These are phyloP conservation scores for Ulmus americana DNA, from an alignment of 331 rosid genomes.

Conservation along the genomic window DNA sequence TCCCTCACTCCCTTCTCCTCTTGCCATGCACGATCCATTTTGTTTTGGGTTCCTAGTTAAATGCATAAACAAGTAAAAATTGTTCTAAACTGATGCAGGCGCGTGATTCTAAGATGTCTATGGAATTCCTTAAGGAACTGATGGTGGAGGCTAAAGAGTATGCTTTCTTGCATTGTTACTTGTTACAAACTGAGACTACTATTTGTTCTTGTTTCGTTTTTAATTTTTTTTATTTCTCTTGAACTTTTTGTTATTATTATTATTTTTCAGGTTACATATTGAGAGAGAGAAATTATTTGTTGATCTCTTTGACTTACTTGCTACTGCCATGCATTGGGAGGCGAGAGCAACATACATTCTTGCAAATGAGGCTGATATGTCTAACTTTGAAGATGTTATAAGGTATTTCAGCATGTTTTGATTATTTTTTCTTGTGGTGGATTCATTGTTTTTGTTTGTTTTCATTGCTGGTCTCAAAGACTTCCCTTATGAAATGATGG, in stretches of 20 bases:
- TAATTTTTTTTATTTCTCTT: not conserved
- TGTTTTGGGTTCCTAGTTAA: constrained; percentile 19
- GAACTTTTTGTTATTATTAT: not conserved
- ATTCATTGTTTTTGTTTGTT: constrained; percentile 16
- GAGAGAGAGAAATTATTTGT: constrained; percentile 54
- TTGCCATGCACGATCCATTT: not conserved
- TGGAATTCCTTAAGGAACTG: constrained; percentile 57
- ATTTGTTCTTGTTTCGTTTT: not conserved
- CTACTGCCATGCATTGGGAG: constrained; percentile 67
- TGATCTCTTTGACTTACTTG: constrained; percentile 43
- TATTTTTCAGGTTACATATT: constrained; percentile 51
- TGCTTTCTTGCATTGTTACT: constrained; percentile 15
- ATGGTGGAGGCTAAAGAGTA: constrained; percentile 62
- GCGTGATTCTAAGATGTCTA: constrained; percentile 38
- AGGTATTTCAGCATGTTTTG: constrained; percentile 44
- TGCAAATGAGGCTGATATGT: constrained; percentile 47
- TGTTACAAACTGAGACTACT: constrained; percentile 12
- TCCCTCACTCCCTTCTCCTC: not conserved
- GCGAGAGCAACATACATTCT: constrained; percentile 62
- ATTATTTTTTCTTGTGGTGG: constrained; percentile 15
- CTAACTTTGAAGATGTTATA: constrained; percentile 60
- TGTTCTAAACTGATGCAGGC: constrained; percentile 50
- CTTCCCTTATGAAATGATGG: not conserved
- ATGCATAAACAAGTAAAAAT: constrained; percentile 15
- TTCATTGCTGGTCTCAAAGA: constrained; percentile 21